These are phyloP conservation scores for Phalaenopsis equestris DNA, from an alignment of 106 monocot genomes.

Conservation along the genomic window DNA sequence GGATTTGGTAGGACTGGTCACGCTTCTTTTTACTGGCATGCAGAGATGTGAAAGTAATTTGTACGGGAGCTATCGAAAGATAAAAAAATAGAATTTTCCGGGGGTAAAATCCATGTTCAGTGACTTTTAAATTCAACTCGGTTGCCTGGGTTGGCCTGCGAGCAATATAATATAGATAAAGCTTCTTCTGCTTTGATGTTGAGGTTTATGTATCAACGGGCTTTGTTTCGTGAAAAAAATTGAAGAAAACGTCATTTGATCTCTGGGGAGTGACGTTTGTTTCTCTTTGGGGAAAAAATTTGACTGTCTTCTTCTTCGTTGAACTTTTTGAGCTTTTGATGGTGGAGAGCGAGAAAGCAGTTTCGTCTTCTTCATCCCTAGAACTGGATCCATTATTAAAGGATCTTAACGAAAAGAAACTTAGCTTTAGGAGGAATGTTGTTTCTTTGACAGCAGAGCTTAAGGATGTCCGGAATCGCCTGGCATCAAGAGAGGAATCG, in stretches of 20 bases:
- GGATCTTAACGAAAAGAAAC: slow-evolving; percentile 84
- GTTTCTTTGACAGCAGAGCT: slow-evolving; percentile 69
- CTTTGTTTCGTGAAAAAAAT: neutral
- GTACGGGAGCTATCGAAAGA: neutral
- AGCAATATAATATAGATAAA: no score
- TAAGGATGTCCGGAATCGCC: slow-evolving; percentile 50
- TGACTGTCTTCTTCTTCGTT: neutral
- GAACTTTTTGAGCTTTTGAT: neutral
- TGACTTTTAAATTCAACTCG: neutral
- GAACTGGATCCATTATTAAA: slow-evolving; percentile 80
- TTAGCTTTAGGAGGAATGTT: slow-evolving; percentile 57
- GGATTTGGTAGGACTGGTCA: neutral
- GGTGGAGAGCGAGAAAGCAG: neutral
- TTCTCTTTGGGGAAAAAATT: neutral
- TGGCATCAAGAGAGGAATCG: slow-evolving; percentile 55
- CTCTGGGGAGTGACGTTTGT: neutral
- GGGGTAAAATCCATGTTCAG: neutral
- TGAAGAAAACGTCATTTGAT: neutral
- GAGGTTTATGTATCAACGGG: neutral
- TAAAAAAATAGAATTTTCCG: neutral
- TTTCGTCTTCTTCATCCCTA: slow-evolving; percentile 15
- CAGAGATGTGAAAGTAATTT: neutral
- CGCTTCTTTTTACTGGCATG: neutral
- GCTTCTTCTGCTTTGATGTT: neutral
- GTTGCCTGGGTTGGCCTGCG: neutral